Base-by-base conservation (phyloP, 805 yeast genomes). In the Cyberlindnera maclurae region DNA sequence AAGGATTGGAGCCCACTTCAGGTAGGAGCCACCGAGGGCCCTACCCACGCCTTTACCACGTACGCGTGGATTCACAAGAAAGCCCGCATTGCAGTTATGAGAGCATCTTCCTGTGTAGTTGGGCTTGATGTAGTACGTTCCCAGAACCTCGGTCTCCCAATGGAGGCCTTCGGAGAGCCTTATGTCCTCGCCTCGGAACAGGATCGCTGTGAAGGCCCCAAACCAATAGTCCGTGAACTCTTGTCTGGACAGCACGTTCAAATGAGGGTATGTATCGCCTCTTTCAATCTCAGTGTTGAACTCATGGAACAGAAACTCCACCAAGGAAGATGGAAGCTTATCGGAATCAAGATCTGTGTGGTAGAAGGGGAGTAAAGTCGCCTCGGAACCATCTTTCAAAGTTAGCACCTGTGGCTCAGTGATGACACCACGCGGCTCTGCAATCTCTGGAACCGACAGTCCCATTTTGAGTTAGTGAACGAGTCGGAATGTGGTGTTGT, bases 21-120 rank as follows among this genome's bases (percentile, higher is more conserved):
- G 55, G 55, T 84, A 89, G 31, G 71, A 62, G 40, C 63, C 63
- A 5, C 94, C 97, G 54, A 89, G 54, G n/a, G 70, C 70, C 27
- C 63, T 68, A 2, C 96, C 96, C 12, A 85, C 59, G 9, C 82
- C 80, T 34, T 68, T 58, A 0, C 94, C 93, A 44, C 97, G 70
- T 18, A 64, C 63, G 0, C 46, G 46, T 8, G 68, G 65, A 42
- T 73, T 73, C 6, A 89, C 95, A 10, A 87, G 56, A 54, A 89
- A 89, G 0, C 94, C 96, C 0, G 79, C 96, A 57, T 89, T 89
- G 52, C 96, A 86, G 22, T 76, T 80, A 52, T 89, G 96, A 0
- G 93, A 77, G 45, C 90, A 80, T 41, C 95, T 71, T 8, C 95
- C 96, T 3, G 68, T 61, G 55, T 88, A 89, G 59, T 89, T 89